Evolutionary conservation across 1,284 basidiomycete species (phyloP).

Genomic region (Moesziomyces sp.): DNA sequence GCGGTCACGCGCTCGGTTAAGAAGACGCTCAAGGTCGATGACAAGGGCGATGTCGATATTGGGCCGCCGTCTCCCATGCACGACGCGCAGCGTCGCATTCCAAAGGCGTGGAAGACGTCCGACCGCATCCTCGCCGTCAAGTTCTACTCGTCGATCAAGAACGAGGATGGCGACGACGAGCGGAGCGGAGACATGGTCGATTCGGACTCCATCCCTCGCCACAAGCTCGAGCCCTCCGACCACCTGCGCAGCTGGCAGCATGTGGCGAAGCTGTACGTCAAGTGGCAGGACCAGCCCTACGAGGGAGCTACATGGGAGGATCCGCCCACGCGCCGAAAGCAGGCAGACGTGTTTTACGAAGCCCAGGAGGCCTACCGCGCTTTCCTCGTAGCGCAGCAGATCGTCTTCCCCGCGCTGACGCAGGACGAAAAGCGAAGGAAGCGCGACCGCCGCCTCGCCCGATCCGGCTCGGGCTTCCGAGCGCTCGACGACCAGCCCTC

Average conservation of each 20-base stretch:
- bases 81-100: slow-evolving; percentile 52
- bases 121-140: slow-evolving; percentile 53
- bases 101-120: slow-evolving; percentile 49
- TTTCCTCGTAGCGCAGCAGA: slow-evolving; percentile 75
- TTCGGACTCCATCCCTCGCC: slow-evolving; percentile 20
- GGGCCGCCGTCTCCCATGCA: slow-evolving; percentile 48
- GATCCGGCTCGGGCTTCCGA: slow-evolving; percentile 48
- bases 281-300: slow-evolving; percentile 90
- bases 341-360: slow-evolving; percentile 73
- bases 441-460: slow-evolving; percentile 42
- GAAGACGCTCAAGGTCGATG: slow-evolving; percentile 40
- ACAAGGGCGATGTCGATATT: slow-evolving; percentile 39
- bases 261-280: slow-evolving; percentile 70
- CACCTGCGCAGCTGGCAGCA: slow-evolving; percentile 36
- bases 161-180: slow-evolving; percentile 30
- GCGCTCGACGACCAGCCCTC: slow-evolving; percentile 69
- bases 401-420: slow-evolving; percentile 74
- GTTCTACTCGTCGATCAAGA: slow-evolving; percentile 28
- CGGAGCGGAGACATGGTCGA: slow-evolving; percentile 30
- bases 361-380: slow-evolving; percentile 76
- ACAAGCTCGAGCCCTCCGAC: slow-evolving; percentile 29
- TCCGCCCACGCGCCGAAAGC: slow-evolving; percentile 77
- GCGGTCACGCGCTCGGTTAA: slow-evolving; percentile 23
- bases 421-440: slow-evolving; percentile 47
- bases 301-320: slow-evolving; percentile 88